Evolutionary conservation across 1,284 basidiomycete species (phyloP).

Genomic region (Sporisorium iseilematis-ciliati): DNA sequence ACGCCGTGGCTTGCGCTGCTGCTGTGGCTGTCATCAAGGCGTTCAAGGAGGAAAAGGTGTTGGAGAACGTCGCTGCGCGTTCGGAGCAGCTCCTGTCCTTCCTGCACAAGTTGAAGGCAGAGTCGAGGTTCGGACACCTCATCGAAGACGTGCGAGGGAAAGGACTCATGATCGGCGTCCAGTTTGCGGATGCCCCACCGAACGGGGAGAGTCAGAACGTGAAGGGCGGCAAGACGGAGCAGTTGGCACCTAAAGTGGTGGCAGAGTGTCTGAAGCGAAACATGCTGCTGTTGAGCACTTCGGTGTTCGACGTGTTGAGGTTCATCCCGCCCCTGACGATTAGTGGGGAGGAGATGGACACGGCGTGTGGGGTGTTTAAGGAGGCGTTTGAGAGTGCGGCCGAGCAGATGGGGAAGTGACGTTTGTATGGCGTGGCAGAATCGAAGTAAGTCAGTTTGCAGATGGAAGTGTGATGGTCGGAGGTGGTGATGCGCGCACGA

Average conservation of each 20-base stretch:
- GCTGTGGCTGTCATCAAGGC: conserved; percentile 58
- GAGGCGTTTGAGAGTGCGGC: conserved; percentile 50
- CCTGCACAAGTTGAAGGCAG: conserved; percentile 45
- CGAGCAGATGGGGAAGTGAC: conserved; percentile 30
- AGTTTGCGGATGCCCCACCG: conserved; percentile 44
- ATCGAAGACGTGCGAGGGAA: conserved; percentile 66
- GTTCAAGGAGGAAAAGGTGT: conserved; percentile 61
- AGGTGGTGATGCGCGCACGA: no score
- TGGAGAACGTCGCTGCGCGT: conserved; percentile 63
- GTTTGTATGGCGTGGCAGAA: no score
- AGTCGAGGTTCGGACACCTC: conserved; percentile 45
- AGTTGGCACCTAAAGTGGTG: conserved; percentile 57
- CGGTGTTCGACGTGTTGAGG: conserved; percentile 63
- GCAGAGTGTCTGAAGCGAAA: conserved; percentile 56
- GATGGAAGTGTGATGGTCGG: no score
- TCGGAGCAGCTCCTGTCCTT: conserved; percentile 60
- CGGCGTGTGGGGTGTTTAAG: conserved; percentile 61
- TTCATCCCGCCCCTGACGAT: conserved; percentile 67
- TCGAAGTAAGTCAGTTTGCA: no score
- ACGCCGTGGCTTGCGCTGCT: conserved; percentile 65
- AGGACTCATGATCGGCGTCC: conserved; percentile 67
- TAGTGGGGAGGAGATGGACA: conserved; percentile 52
- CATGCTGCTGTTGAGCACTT: conserved; percentile 66
- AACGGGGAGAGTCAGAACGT: conserved; percentile 27
- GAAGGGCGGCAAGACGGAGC: conserved; percentile 21